Base-by-base conservation (phyloP, 805 yeast species). In the Metschnikowia continentalis region DNA sequence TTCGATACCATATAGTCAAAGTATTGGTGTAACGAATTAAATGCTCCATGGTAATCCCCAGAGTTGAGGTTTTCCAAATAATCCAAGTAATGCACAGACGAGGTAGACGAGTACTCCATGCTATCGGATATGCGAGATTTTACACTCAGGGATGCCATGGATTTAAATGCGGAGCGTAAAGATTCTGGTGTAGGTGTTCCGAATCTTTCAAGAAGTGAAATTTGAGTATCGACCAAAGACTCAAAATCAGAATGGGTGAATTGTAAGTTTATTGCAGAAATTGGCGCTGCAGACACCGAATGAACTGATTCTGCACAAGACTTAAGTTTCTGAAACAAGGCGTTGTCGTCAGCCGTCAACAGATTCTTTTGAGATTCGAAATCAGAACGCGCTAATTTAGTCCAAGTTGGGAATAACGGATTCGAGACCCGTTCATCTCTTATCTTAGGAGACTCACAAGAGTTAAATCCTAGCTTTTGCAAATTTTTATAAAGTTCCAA, bases 1-100 rank as follows among this genome's bases (percentile, higher is more conserved):
- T 77, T 79, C 8, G 90, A 81, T 66, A 86, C 82, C 82, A 85
- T 82, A 60, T 87, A 86, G 65, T 88, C 95, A 63, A 84, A 88
- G 81, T 59, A 88, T 63, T 60, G 83, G 69, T 68, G 84, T 70
- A 65, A 78, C 41, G 61, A 79, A 48, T 68, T 69, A 60, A 68
- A 76, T 0, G 84, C 78, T 1, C 77, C 80, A 56, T 78, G 86
- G 59, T 84, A 86, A 59, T 88, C 87, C 4, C 82, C 79, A 11
- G 66, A 73, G 49, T 76, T 74, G 59, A 84, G 75, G 52, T 76
- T 75, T 56, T 84, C 85, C 23, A 87, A 70, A 57, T 84, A 86
- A 43, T 74, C 75, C 42, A 86, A 72, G 57, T 84, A 84, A 58
- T 82, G 78, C 63, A 23, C 74, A 69, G 35, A 53, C 10, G 41